phyloP scores from a whole-genome alignment of 2,329 filamentous ascomycete species.

The Talaromyces sp. region DNA sequence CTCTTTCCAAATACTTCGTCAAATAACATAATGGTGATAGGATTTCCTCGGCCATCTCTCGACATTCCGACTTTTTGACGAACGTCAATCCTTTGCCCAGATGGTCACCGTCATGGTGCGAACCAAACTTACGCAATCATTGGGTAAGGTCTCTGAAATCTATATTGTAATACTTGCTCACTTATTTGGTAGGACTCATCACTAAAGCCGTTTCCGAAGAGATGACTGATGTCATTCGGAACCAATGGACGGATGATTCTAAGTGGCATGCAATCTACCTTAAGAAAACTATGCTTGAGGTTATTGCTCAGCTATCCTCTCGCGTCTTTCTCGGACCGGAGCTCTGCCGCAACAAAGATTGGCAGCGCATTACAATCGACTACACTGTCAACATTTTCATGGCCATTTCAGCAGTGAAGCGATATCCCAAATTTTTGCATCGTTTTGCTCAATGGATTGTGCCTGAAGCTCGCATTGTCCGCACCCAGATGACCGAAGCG shows the following conservation, averaged over 20 bases:
- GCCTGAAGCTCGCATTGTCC: conserved; percentile 35
- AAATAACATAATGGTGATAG: not conserved
- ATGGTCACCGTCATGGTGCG: conserved; percentile 5
- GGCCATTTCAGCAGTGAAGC: conserved; percentile 35
- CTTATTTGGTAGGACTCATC: conserved; percentile 5
- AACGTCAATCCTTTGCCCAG: not conserved
- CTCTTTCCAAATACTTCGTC: not conserved
- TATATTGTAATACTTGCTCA: not conserved
- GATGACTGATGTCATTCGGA: conserved; percentile 1
- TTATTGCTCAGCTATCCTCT: conserved; percentile 19
- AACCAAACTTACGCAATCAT: conserved; percentile 3
- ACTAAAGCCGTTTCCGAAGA: conserved; percentile 14
- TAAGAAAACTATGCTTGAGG: conserved; percentile 14
- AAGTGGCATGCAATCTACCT: conserved; percentile 17
- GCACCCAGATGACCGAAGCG: conserved; percentile 35
- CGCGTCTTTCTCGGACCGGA: conserved; percentile 21
- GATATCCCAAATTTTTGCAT: conserved; percentile 36
- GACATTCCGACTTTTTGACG: conserved; percentile 11
- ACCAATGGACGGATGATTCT: conserved; percentile 14
- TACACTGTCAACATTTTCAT: conserved; percentile 18
- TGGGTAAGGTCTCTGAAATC: not conserved
- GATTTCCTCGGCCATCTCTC: conserved; percentile 15
- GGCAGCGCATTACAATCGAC: conserved; percentile 18
- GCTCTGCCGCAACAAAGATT: conserved; percentile 20
- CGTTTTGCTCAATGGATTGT: conserved; percentile 41